Evolutionary conservation across 2,329 filamentous ascomycete species (phyloP), one percentile per base, ranked within the genome.

Genomic region (Cryphonectria parasitica): DNA sequence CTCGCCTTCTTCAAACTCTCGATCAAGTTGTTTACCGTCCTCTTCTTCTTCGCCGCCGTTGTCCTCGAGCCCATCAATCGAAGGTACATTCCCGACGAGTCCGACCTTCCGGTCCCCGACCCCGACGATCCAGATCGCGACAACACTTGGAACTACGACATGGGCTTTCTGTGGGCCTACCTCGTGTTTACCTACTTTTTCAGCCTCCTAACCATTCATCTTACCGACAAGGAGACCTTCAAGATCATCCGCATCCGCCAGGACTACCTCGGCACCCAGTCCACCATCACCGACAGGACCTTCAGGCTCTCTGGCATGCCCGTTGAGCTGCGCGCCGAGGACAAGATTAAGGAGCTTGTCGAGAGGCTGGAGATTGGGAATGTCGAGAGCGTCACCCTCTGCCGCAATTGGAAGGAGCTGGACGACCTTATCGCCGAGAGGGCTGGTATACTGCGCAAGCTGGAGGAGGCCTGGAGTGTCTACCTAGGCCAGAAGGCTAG

Each of bases 1-100:
- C 86, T 99, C 19, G 89, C 91, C 22, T 99, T 99, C 82, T 98
- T 98, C 86, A 97, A 95, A 79, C 96, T 98, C 89, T 91, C 95
- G 17, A 92, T 94, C 74, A 93, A 92, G 73, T 92, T 98, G 75
- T 90, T 98, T 66, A 83, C 88, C 22, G 83, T 92, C 66, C 92
- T 97, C 76, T 88, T 96, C 69, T 89, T 97, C 80, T 94, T 98
- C 77, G 91, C 95, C 39, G 84, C 92, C 49, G 85, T 88, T 22
- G 88, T 99, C 4, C 91, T 99, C 74, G 91, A 91, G 73, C 97
- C 96, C 0, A 92, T 99, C 71, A 97, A 98, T 78, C 86, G 88
- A 70, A 88, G 88, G 71, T 97, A 89, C 75, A 80, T 83, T 64
- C 65, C 73, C 58, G 71, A 76, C 1, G 34, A 72, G 22, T n/a